Conservation (phyloP, 78 protist genomes). For the Anaeramoeba ignava region DNA sequence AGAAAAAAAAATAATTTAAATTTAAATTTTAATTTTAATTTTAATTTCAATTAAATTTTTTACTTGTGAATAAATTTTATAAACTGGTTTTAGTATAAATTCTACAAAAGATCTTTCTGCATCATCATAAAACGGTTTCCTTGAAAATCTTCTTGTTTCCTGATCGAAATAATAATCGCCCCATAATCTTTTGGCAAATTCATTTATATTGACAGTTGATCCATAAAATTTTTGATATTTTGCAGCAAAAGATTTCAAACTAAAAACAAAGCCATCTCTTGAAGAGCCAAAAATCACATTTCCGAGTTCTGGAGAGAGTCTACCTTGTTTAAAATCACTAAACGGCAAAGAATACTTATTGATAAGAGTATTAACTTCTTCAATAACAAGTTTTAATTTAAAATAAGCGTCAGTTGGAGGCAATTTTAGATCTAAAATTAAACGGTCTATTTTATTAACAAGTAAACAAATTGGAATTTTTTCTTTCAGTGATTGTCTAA, state of each 20-base stretch:
- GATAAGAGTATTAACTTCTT: constrained; percentile 61
- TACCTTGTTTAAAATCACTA: background rate
- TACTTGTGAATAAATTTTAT: constrained; percentile 61
- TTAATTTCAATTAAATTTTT: background rate
- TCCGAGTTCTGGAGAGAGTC: constrained; percentile 24
- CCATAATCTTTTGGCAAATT: constrained; percentile 81
- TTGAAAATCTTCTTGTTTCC: constrained; percentile 36
- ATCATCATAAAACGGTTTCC: background rate
- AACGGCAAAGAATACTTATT: background rate
- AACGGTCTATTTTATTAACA: constrained; percentile 78
- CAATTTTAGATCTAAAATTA: constrained; percentile 79
- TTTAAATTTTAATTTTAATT: background rate
- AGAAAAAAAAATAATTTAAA: background rate
- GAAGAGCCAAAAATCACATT: constrained; percentile 17
- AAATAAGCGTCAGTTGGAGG: constrained; percentile 92
- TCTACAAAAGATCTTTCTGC: constrained; percentile 65
- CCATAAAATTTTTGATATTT: constrained; percentile 28
- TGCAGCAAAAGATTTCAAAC: constrained; percentile 62
- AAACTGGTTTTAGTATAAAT: constrained; percentile 88
- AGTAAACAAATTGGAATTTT: constrained; percentile 44
- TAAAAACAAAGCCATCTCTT: constrained; percentile 65
- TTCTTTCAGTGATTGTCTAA: constrained; percentile 44
- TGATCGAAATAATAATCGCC: constrained; percentile 71
- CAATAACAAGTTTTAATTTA: constrained; percentile 69
- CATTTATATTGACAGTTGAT: constrained; percentile 20